phyloP scores from a whole-genome alignment of 2,329 filamentous ascomycete species.

The Aureobasidium mangrovei region DNA sequence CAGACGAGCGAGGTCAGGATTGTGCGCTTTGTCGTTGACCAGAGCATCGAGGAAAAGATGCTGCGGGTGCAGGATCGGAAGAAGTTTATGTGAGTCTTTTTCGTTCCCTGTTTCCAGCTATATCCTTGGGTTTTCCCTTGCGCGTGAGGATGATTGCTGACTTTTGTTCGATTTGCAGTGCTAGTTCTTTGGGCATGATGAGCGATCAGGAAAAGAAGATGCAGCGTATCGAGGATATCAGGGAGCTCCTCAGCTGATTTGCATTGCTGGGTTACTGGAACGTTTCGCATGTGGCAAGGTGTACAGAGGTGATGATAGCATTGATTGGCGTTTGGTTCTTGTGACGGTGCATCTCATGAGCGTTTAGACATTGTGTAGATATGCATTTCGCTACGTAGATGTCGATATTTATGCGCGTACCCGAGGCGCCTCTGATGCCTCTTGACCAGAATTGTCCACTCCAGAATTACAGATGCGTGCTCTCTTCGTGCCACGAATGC shows the following conservation, averaged over 20 bases:
- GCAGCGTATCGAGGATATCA: conserved; percentile 87
- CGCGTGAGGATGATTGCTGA: conserved; percentile 21
- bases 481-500: no score
- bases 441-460: no score
- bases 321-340: no score
- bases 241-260: conserved; percentile 61
- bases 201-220: conserved; percentile 85
- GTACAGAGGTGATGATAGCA: no score
- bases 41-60: conserved; percentile 94
- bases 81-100: conserved; percentile 58
- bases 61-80: conserved; percentile 87
- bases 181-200: conserved; percentile 92
- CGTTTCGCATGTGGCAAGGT: no score
- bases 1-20: conserved; percentile 81
- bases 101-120: conserved; percentile 44
- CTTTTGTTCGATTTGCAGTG: conserved; percentile 32
- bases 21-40: conserved; percentile 77
- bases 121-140: conserved; percentile 1
- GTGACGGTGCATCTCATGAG: no score
- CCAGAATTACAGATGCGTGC: no score
- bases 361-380: no score
- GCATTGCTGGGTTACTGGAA: no score
- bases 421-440: no score
- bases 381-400: no score
- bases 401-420: no score